Base-by-base conservation (phyloP, 257 asterid species). In the Orobanche coerulescens region DNA sequence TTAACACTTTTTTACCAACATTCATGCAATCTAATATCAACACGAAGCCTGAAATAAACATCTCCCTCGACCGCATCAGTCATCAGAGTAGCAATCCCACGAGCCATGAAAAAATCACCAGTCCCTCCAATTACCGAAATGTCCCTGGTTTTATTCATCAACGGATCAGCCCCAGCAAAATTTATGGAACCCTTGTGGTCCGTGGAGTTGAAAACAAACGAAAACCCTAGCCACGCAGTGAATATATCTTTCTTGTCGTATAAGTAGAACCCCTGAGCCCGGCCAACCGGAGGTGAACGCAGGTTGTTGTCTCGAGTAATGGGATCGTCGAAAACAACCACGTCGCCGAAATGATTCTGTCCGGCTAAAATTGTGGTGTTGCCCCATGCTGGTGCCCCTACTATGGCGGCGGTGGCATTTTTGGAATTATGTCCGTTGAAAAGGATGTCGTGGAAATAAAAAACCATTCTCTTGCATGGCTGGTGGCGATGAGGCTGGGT, bases 41-140 rank as follows among this genome's bases (percentile, higher is more conserved):
- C 80, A 1, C 76, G 79, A 15, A 87, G 87, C 63, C 97, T 58
- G 19, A 90, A 87, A 51, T 87, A 86, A 31, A 82, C 95, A 0
- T 81, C 93, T 1, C 84, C 88, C 42, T 90, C 95, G 1, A 71
- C 61, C 0, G 97, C 84, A 73, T 87, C 95, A 0, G 95, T 90
- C 43, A 5, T 61, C 69, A 90, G 12, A 13, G 90, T 81, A 2
- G 95, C 97, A 39, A 84, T 75, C 18, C 97, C 97, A 69, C 95
- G 73, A 2, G 80, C n/a, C 95, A 90, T 84, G 84, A 90, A 90
- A 68, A 87, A 90, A 33, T 90, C 95, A 0, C 95, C 97, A 0
- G 97, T 86, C 4, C 97, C 95, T 0, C 97, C 97, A 6, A 90
- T 64, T 2, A 90, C 93, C 33, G 94, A 84, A 34, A 90, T 62